Evolutionary conservation across 1,284 basidiomycete species (phyloP), one percentile per base, ranked within the genome.

Genomic region (Apiotrichum brassicae): DNA sequence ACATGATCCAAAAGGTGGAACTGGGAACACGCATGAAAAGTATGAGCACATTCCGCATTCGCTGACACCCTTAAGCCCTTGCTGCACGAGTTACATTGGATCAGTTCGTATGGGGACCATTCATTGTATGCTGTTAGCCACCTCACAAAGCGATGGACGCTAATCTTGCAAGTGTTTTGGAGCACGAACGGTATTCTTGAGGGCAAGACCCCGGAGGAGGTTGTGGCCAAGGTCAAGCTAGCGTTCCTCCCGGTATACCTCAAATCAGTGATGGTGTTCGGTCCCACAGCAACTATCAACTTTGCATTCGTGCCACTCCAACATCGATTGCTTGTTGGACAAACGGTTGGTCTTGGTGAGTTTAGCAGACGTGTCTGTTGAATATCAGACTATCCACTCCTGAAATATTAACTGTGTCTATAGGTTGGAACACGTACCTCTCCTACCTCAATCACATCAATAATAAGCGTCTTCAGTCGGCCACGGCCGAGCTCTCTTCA

Each of bases 241-340:
- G 58, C 60, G n/a, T 69, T 63, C 54, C 53, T 68, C 40, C 60
- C 66, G 13, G 65, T 63, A 16, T 66, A 64, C 61, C 56, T 60
- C 16, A 63, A 63, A 52, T 59, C 61, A 1, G 53, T 67, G 16
- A 77, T 74, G n/a, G 86, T 89, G 11, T 90, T 86, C 66, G 78
- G 84, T 38, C 88, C 88, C 0, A 81, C 86, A 0, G 87, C 90
- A 65, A 66, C 86, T 48, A 74, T 89, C 75, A 91, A 90, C 74
- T 91, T 91, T 63, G 75, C 82, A 8, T 33, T 91, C 46, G 79
- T 91, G 0, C 89, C 88, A 0, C 79, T 79, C 3, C 87, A 89
- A 61, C 76, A 88, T 46, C 81, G 87, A 18, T 82, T 91, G 54
- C 77, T 85, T 11, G 76, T 85, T n/a, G 79, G 89, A 20, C 81